Evolutionary conservation across 305 asterid genomes (phyloP).

Genomic region (Solanum hybrid): DNA sequence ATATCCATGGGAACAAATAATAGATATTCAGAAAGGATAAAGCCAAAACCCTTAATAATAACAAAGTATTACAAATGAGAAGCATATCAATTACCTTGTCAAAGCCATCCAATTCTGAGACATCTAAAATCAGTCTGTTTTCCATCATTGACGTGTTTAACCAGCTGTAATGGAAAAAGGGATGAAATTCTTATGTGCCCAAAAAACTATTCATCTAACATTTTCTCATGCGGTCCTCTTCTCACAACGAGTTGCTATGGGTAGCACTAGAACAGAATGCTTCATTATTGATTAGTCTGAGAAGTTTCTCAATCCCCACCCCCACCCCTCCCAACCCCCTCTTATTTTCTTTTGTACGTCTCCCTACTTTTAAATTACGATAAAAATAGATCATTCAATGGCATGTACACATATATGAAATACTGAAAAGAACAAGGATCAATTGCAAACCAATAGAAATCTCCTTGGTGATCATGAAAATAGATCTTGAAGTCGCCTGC

Average conservation of each 20-base stretch:
- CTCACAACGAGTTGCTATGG: background rate
- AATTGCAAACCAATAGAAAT: constrained; percentile 72
- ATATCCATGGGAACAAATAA: background rate
- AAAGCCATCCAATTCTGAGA: constrained; percentile 67
- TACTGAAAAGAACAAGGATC: constrained; percentile 3
- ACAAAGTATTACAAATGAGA: background rate
- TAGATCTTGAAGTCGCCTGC: constrained; percentile 87
- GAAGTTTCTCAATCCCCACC: background rate
- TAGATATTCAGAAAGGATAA: background rate
- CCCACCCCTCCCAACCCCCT: background rate
- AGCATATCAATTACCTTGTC: constrained; percentile 46
- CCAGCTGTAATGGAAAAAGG: constrained; percentile 50
- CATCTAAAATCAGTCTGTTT: constrained; percentile 55
- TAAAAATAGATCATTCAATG: background rate
- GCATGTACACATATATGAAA: background rate
- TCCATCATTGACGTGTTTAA: constrained; percentile 92
- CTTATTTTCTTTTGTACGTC: background rate
- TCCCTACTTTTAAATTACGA: background rate
- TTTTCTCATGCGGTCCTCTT: background rate
- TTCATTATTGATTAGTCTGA: background rate
- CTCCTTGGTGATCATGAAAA: constrained; percentile 96
- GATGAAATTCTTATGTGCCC: background rate
- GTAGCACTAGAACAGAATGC: background rate
- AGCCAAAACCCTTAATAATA: background rate
- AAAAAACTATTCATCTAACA: background rate